Evolutionary conservation across 306 rosid genomes (phyloP).

Genomic region (Vicia villosa): DNA sequence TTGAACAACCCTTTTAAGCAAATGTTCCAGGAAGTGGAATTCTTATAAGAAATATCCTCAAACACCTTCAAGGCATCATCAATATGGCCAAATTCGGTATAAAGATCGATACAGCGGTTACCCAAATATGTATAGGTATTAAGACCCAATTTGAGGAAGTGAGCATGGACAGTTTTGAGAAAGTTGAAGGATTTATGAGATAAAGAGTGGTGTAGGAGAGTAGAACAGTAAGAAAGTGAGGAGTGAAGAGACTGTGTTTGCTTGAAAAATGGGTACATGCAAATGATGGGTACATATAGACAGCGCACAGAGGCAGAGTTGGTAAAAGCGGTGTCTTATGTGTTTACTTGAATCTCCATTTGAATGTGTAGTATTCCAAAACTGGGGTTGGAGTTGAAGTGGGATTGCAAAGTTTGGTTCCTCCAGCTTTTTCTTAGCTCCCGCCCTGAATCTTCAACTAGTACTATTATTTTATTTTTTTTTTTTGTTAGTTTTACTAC

Average conservation of each 20-base stretch:
- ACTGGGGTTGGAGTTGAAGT: too few species aligned
- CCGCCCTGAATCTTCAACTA: too few species aligned
- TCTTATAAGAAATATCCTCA: constrained; percentile 62
- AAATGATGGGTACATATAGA: constrained; percentile 30
- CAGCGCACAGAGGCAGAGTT: not conserved
- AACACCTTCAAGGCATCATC: constrained; percentile 57
- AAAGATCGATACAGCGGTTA: constrained; percentile 63
- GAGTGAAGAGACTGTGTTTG: constrained; percentile 42
- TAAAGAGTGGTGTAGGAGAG: constrained; percentile 50
- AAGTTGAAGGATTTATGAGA: constrained; percentile 44
- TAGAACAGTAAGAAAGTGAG: constrained; percentile 55
- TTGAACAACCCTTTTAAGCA: constrained; percentile 57
- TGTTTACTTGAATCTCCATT: not conserved
- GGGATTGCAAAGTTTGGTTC: too few species aligned
- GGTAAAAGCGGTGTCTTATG: not conserved
- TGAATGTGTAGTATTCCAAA: too few species aligned
- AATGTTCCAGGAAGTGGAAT: constrained; percentile 66
- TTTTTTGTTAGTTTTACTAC: too few species aligned
- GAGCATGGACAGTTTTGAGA: constrained; percentile 60
- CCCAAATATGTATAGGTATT: constrained; percentile 69
- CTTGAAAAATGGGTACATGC: constrained; percentile 66
- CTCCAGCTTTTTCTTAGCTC: too few species aligned
- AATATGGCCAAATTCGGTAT: constrained; percentile 51
- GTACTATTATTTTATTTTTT: too few species aligned
- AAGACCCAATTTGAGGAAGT: constrained; percentile 66